A percentile compares a stretch with the other conserved stretches of the same genome.
These are phyloP conservation scores for Mortierella claussenii DNA, from an alignment of 192 early-diverging fungal species.

Conservation along the genomic window DNA sequence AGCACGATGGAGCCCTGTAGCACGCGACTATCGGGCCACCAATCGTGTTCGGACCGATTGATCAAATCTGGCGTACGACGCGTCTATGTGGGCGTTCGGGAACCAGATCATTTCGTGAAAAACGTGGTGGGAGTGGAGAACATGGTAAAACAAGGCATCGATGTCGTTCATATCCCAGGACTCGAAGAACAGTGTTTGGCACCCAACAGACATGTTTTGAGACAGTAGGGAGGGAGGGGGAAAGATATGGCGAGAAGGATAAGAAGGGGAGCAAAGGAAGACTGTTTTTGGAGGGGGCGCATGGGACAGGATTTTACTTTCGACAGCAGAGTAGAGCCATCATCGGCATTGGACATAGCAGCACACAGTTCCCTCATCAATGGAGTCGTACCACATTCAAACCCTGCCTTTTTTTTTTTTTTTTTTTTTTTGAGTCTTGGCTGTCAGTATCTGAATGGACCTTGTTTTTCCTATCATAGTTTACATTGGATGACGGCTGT, in stretches of 20 bases:
- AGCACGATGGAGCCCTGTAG: constrained; percentile 99
- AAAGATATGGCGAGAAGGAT: neutral
- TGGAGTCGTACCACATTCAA: too few relatives aligned
- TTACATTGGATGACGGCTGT: too few relatives aligned
- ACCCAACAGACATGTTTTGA: constrained; percentile 75
- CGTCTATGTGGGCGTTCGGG: constrained; percentile 89
- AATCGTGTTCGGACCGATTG: constrained; percentile 80
- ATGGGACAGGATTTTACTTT: too few relatives aligned
- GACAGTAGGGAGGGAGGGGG: neutral
- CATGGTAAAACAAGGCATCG: constrained; percentile 75
- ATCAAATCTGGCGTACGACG: constrained; percentile 71
- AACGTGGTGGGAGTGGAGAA: constrained; percentile 77
- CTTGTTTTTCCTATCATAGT: too few relatives aligned
- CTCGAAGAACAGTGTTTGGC: constrained; percentile 79
- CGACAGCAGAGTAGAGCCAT: too few relatives aligned
- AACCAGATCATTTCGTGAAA: constrained; percentile 88
- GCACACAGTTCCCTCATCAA: too few relatives aligned
- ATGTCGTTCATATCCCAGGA: constrained; percentile 76
- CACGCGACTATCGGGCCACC: constrained; percentile 74
- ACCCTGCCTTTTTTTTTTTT: too few relatives aligned
- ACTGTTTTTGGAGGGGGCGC: too few relatives aligned
- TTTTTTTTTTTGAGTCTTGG: too few relatives aligned
- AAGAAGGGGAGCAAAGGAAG: too few relatives aligned
- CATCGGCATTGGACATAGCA: too few relatives aligned
- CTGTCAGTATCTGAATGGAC: too few relatives aligned